Evolutionary conservation across 192 early-diverging fungal genomes (phyloP), one percentile per base, ranked within the genome.

Genomic region (Coemansia sp.): DNA sequence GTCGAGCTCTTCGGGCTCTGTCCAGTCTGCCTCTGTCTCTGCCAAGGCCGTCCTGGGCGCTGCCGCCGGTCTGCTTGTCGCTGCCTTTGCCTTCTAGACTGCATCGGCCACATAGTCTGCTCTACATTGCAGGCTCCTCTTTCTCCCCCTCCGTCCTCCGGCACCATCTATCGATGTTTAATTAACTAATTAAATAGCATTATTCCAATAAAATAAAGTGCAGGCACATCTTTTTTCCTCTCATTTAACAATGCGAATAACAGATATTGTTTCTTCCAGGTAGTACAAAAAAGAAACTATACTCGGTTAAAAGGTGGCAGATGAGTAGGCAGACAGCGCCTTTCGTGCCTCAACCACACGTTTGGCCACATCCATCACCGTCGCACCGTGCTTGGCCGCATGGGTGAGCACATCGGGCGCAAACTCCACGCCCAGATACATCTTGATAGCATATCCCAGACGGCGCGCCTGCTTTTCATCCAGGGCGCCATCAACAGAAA

Each of bases 391-490:
- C 69, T 83, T 83, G 59, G 77, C 72, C 16, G 77, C 77, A 19
- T 70, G 61, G 4, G 77, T 69, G 27, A 75, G 75, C 35, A 75
- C 72, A 55, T 75, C 74, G 6, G 71, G 16, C 1, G 91, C 84
- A 78, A 98, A 95, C 66, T 98, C 93, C 39, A 98, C 85, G 24
- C 90, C 91, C 72, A 90, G 95, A 61, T 90, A 85, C 36, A 87
- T 72, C 55, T 88, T 86, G 61, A 95, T 88, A 11, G 84, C 90
- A 67, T 94, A 91, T 19, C 90, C 91, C 25, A 95, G 85, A 18
- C 92, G 83, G 57, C 77, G 74, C 4, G 88, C 85, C 55, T 87
- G 84, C 8, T 65, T 49, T 54, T 92, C 89, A 47, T 74, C 72
- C 46, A 78, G 56, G 32, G 72, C 68, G 29, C 62, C 68, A 29